Evolutionary conservation across 2,329 filamentous ascomycete species (phyloP), one percentile per base, ranked within the genome.

Genomic region (Hypoxylon sp.): DNA sequence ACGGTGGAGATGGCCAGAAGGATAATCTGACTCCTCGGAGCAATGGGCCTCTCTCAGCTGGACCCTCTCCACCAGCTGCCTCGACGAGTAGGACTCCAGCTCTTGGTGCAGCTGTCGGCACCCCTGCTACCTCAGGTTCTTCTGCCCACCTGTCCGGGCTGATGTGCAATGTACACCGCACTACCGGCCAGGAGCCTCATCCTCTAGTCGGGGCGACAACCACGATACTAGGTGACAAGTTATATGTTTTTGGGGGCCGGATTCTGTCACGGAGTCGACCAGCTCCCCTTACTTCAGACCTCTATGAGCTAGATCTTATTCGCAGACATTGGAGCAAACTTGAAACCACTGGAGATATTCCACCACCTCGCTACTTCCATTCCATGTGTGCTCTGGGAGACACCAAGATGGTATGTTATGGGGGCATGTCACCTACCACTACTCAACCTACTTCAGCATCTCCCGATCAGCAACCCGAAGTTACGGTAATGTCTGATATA

Each of bases 401-500:
- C 78, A 95, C 94, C 2, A 99, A 98, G 80, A 86, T 99, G 79
- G 95, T 99, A 3, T 98, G 95, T 81, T 99, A 98, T 80, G 96
- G 96, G 64, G 96, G 96, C 73, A 99, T 99, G 96, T 98, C 95
- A 9, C 94, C 95, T 0, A 88, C 90, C 10, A 83, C 86, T 5
- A 85, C 82, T 62, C 83, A 86, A 48, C 79, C 85, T 35, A 75
- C 80, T 51, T 77, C 81, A 22, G 80, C 81, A 14, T 75, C 81
- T 3, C 83, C 84, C 65, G 92, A 94, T 70, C 84, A 89, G 60
- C 92, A 94, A 73, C 90, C 94, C 39, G 94, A 98, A 76, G 93
- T 98, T 3, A 91, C 94, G 1, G 96, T 98, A 63, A 98, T 99
- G 94, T 98, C 95, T 5, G 96, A 99, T 81, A 94, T 98, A 61